phyloP scores from a whole-genome alignment of 148 eudicot genomes.

The Silene conica region DNA sequence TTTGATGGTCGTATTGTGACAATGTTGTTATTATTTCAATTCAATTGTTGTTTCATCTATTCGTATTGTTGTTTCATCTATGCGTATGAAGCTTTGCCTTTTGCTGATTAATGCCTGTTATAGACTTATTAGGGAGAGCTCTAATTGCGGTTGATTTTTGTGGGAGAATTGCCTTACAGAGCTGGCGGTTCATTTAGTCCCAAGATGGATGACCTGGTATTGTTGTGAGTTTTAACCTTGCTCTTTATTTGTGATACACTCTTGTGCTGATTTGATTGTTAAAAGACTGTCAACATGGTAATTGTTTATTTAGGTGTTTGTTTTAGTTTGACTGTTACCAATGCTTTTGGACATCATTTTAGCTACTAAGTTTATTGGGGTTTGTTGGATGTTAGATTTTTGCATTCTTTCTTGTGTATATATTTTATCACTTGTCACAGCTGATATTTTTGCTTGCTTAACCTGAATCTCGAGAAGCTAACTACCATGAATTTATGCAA shows the following conservation, averaged over 20 bases:
- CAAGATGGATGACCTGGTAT: conserved; percentile 97
- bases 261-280: neutral
- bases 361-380: neutral
- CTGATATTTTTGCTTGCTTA: neutral
- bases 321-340: neutral
- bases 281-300: neutral
- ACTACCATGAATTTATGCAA: too few relatives aligned
- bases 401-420: neutral
- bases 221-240: neutral
- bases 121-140: too few relatives aligned
- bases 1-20: too few relatives aligned
- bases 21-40: too few relatives aligned
- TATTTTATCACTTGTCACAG: neutral
- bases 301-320: neutral
- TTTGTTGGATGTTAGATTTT: neutral
- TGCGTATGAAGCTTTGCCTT: too few relatives aligned
- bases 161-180: conserved; percentile 85
- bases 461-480: neutral
- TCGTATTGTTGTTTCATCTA: too few relatives aligned
- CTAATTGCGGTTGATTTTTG: too few relatives aligned
- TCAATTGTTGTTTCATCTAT: too few relatives aligned
- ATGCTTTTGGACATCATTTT: neutral
- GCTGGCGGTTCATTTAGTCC: conserved; percentile 65
- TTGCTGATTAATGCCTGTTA: too few relatives aligned
- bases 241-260: neutral